Conservation (phyloP, 371 early-diverging fungal genomes). For the Synchytrium microbalum region DNA sequence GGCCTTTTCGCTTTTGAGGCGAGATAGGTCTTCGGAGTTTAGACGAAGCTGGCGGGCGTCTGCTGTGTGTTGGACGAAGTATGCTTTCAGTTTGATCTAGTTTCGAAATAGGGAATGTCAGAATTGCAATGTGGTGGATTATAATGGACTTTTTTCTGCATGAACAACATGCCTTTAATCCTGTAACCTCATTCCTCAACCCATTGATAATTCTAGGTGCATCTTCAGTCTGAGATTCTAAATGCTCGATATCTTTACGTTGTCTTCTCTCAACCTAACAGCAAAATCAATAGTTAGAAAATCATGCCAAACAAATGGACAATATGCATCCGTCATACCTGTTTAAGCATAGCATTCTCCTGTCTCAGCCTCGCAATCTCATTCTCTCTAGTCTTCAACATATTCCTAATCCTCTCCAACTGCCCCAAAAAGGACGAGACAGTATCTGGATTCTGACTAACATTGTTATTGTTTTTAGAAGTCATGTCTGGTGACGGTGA, state of each 20-base stretch:
- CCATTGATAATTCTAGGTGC: constrained; percentile 39
- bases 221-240: constrained; percentile 34
- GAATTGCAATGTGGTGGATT: no score
- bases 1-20: constrained; percentile 22
- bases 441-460: background rate
- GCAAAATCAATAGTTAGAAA: background rate
- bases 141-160: no score
- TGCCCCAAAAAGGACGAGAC: constrained; percentile 3
- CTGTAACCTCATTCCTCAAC: constrained; percentile 36
- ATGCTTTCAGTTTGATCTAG: constrained; percentile 27
- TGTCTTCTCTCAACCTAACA: constrained; percentile 40
- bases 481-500: no score
- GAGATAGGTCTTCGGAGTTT: constrained; percentile 30
- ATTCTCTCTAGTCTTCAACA: constrained; percentile 36
- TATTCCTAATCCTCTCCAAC: constrained; percentile 7
- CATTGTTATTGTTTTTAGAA: no score
- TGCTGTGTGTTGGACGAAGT: constrained; percentile 20
- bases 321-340: constrained; percentile 18
- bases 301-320: constrained; percentile 1
- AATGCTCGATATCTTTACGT: constrained; percentile 36
- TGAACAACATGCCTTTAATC: constrained; percentile 30
- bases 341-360: constrained; percentile 39
- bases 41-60: constrained; percentile 23
- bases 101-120: constrained; percentile 5
- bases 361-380: constrained; percentile 28